Evolutionary conservation across 495 filamentous ascomycete species (phyloP).

Genomic region (Neurospora africana): DNA sequence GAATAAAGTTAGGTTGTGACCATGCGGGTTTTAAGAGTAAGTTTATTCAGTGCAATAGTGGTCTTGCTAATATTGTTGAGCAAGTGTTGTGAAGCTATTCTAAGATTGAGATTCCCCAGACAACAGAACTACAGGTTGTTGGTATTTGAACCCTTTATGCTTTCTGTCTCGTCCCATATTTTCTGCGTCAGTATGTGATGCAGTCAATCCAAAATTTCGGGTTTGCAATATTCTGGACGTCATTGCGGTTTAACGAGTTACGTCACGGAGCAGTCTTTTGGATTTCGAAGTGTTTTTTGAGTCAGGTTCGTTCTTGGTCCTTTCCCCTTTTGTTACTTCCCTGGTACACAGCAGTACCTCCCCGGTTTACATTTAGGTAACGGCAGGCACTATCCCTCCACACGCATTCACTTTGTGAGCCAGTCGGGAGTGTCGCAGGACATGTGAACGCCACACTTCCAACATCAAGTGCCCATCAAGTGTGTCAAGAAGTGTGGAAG

Average conservation of each 20-base stretch:
- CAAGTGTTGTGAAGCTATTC: not conserved
- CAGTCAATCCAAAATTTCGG: not conserved
- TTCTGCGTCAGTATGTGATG: not conserved
- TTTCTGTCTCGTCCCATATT: not conserved
- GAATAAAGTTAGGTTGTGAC: not conserved
- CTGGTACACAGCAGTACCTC: not conserved
- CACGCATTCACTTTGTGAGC: not conserved
- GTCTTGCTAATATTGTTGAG: not conserved
- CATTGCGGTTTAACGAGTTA: not conserved
- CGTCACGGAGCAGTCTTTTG: not conserved
- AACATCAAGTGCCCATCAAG: not conserved
- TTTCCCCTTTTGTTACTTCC: not conserved
- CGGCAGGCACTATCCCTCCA: not conserved
- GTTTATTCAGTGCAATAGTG: not conserved
- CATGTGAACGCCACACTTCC: not conserved
- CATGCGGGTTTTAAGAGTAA: not conserved
- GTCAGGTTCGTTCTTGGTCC: not conserved
- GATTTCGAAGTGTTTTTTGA: not conserved
- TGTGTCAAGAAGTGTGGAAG: not conserved
- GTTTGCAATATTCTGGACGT: not conserved
- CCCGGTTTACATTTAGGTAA: not conserved
- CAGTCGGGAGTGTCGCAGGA: not conserved
- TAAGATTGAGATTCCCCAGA: not conserved
- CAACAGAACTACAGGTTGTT: not conserved
- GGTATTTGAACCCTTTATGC: not conserved